These are phyloP conservation scores for Calonectria hongkongensis DNA, from an alignment of 2,329 filamentous ascomycete species.

Conservation along the genomic window DNA sequence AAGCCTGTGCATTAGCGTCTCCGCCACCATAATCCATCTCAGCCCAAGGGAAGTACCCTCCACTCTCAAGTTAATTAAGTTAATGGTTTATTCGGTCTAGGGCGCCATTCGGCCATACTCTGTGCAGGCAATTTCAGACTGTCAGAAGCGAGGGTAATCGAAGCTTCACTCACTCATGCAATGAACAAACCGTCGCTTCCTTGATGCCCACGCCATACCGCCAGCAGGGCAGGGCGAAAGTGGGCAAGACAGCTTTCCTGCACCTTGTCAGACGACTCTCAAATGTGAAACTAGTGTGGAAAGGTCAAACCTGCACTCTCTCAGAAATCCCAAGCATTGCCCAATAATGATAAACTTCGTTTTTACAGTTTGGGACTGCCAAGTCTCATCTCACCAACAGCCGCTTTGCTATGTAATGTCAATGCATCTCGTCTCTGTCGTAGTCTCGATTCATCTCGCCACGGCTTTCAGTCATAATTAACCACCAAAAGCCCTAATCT, in stretches of 20 bases:
- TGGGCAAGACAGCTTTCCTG: neutral
- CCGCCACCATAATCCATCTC: constrained; percentile 34
- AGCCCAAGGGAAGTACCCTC: neutral
- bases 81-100: neutral
- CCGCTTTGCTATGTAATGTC: neutral
- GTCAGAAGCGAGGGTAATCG: too few species aligned
- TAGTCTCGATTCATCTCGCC: neutral
- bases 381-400: neutral
- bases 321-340: neutral
- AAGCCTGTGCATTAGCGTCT: constrained; percentile 53
- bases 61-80: neutral
- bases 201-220: neutral
- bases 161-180: neutral
- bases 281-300: constrained; percentile 5
- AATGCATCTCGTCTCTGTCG: neutral
- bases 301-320: neutral
- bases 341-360: neutral
- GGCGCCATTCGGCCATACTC: too few species aligned
- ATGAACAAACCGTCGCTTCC: neutral
- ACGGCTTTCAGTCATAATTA: neutral
- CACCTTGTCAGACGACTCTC: neutral
- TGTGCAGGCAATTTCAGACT: neutral
- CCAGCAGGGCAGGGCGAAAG: neutral
- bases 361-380: neutral
- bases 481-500: neutral